These are phyloP conservation scores for Tulasnella sp. DNA, from an alignment of 768 basidiomycete genomes.

Conservation along the genomic window DNA sequence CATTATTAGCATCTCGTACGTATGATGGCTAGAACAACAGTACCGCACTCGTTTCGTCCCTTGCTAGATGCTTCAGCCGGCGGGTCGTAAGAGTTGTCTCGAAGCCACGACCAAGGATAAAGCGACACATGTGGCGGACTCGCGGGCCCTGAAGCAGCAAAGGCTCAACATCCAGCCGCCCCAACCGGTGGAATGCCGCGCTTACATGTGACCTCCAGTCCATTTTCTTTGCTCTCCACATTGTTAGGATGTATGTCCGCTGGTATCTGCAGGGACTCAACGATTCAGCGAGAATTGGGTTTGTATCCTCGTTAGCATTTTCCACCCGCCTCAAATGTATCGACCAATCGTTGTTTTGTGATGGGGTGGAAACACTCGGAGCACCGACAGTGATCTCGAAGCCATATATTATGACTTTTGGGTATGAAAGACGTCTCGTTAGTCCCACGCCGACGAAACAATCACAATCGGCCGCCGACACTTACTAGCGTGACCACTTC, in stretches of 20 bases:
- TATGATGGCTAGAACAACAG: not conserved
- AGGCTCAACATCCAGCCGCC: not conserved
- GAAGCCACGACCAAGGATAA: constrained; percentile 84
- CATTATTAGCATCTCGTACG: too few relatives aligned
- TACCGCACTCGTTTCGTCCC: not conserved
- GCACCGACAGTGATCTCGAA: constrained; percentile 89
- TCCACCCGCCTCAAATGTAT: constrained; percentile 62
- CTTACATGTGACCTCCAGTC: constrained; percentile 68
- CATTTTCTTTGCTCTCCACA: constrained; percentile 46
- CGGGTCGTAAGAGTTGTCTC: constrained; percentile 71
- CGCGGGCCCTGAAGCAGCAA: constrained; percentile 39
- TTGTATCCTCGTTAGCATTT: too few relatives aligned
- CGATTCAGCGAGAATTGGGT: not conserved
- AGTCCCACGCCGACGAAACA: not conserved
- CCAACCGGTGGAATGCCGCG: constrained; percentile 13
- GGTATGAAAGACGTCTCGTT: not conserved
- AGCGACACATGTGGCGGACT: constrained; percentile 59
- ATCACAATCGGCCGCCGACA: constrained; percentile 17
- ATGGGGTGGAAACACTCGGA: constrained; percentile 72
- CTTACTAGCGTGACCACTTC: constrained; percentile 70
- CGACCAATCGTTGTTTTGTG: constrained; percentile 84
- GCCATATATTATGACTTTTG: constrained; percentile 77
- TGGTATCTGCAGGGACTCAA: constrained; percentile 48
- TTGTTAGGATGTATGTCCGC: constrained; percentile 53
- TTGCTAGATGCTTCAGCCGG: constrained; percentile 21